Conservation (phyloP, 2,329 filamentous ascomycete genomes). For the Aureobasidium pullulans region DNA sequence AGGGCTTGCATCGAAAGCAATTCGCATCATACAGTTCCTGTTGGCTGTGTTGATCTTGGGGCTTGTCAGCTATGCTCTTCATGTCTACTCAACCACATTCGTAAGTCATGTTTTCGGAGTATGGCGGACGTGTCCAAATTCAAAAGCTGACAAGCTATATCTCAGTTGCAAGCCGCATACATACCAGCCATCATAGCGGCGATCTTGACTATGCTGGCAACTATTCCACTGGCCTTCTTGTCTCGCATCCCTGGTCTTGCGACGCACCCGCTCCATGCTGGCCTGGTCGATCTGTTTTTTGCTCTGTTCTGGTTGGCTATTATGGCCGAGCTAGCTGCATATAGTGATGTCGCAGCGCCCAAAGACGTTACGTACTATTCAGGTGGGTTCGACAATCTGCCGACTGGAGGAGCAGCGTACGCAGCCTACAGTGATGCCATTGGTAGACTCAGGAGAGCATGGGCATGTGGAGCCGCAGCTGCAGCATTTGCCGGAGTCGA, state of each 20-base stretch:
- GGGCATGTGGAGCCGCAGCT: conserved; percentile 10
- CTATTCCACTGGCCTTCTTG: background rate
- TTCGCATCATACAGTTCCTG: background rate
- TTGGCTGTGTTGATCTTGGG: background rate
- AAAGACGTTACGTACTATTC: background rate
- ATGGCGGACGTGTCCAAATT: background rate
- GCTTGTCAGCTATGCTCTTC: background rate
- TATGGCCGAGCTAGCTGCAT: conserved; percentile 8
- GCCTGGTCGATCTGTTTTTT: background rate
- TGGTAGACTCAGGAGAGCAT: background rate
- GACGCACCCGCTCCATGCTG: background rate
- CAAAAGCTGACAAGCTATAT: background rate
- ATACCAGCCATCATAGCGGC: background rate
- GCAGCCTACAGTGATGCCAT: background rate
- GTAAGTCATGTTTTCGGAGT: background rate
- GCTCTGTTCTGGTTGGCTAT: conserved; percentile 7
- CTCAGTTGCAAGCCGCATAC: conserved; percentile 4
- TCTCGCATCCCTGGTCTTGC: background rate
- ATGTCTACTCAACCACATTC: background rate
- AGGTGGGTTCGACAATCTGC: background rate
- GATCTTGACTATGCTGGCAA: background rate
- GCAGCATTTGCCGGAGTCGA: conserved; percentile 8
- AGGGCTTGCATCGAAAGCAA: background rate
- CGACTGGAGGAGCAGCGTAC: background rate
- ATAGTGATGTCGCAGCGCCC: background rate